These are phyloP conservation scores for Lippia alba DNA, from an alignment of 305 asterid genomes.

Conservation along the genomic window DNA sequence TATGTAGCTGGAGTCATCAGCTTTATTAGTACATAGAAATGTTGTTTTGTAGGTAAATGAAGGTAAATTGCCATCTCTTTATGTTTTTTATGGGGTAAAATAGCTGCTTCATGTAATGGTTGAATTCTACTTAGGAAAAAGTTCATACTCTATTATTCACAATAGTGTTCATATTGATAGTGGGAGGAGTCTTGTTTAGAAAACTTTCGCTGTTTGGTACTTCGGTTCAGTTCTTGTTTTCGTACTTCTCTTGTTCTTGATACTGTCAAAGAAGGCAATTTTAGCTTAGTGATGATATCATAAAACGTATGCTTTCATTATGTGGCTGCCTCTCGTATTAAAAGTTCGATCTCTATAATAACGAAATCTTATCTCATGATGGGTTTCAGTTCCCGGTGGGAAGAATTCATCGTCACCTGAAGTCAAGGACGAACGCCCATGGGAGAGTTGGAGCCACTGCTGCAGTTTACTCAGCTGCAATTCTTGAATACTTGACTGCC, in stretches of 20 bases:
- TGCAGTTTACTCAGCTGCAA: constrained; percentile 87
- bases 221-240: too few relatives aligned
- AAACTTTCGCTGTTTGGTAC: too few relatives aligned
- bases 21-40: not conserved
- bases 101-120: too few relatives aligned
- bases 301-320: not conserved
- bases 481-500: constrained; percentile 84
- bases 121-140: too few relatives aligned
- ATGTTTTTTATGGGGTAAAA: not conserved
- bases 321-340: not conserved
- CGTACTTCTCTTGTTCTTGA: not conserved
- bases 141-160: too few relatives aligned
- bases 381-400: constrained; percentile 82
- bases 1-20: not conserved
- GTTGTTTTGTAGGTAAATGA: not conserved
- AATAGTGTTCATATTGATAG: too few relatives aligned
- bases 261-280: too few relatives aligned
- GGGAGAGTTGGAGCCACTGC: constrained; percentile 96
- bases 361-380: not conserved
- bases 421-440: constrained; percentile 76
- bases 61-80: not conserved
- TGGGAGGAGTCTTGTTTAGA: too few relatives aligned
- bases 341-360: too few relatives aligned
- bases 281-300: too few relatives aligned
- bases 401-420: constrained; percentile 88